These are phyloP conservation scores for Aeminium ludgeri DNA, from an alignment of 495 filamentous ascomycete genomes.

Conservation along the genomic window DNA sequence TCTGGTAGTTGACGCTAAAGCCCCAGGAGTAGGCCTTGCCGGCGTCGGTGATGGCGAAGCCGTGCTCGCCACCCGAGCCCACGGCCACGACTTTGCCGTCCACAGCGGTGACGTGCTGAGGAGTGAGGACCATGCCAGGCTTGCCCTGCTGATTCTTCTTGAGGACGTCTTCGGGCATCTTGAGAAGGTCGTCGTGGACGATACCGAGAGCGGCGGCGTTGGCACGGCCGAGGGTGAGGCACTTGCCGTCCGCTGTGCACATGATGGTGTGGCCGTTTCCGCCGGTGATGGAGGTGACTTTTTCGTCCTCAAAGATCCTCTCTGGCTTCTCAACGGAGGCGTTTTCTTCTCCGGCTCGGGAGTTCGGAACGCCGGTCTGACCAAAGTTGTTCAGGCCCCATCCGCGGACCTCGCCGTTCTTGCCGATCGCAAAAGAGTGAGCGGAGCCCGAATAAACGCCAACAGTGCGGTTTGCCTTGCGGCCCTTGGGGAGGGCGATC, in stretches of 20 bases:
- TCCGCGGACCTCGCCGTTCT: constrained; percentile 50
- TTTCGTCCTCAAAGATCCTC: constrained; percentile 39
- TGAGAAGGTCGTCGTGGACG: constrained; percentile 27
- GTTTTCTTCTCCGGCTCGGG: constrained; percentile 50
- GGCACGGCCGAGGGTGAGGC: constrained; percentile 52
- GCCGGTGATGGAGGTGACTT: constrained; percentile 40
- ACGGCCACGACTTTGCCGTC: constrained; percentile 10
- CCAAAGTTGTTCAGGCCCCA: constrained; percentile 86
- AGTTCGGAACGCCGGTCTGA: constrained; percentile 53
- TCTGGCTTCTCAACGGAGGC: constrained; percentile 38
- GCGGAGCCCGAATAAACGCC: constrained; percentile 47
- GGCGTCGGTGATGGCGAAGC: constrained; percentile 38
- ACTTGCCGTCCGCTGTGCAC: constrained; percentile 41
- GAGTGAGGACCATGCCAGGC: constrained; percentile 40
- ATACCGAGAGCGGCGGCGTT: constrained; percentile 49
- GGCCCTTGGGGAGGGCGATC: constrained; percentile 40
- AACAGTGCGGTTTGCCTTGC: constrained; percentile 35
- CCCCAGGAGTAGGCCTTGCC: constrained; percentile 56
- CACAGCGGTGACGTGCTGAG: constrained; percentile 28
- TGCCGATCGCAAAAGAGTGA: constrained; percentile 62
- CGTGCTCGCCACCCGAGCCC: constrained; percentile 39
- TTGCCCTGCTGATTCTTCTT: constrained; percentile 34
- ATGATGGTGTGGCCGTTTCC: constrained; percentile 54
- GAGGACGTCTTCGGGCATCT: constrained; percentile 35
- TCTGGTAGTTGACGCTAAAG: constrained; percentile 49